These are phyloP conservation scores for Ascochyta viciae-villosae DNA, from an alignment of 2,329 filamentous ascomycete genomes.

Conservation along the genomic window DNA sequence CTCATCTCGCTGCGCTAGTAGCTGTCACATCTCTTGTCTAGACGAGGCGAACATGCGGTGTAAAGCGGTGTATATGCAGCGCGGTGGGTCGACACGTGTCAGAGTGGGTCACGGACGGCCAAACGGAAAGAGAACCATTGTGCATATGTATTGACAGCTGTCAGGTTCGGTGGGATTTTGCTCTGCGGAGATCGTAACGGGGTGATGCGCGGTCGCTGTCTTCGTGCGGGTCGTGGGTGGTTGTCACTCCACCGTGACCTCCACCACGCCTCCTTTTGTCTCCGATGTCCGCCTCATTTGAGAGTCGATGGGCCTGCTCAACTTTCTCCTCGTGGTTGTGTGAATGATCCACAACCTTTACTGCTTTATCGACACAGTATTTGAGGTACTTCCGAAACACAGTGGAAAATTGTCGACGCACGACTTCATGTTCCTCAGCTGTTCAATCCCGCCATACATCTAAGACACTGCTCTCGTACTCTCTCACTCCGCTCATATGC, in stretches of 20 bases:
- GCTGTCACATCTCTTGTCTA: not conserved
- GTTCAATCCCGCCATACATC: constrained; percentile 5
- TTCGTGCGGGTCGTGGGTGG: not conserved
- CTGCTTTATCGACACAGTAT: too few species aligned
- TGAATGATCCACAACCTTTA: too few species aligned
- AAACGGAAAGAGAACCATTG: not conserved
- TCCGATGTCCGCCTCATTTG: not conserved
- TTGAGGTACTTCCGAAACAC: too few species aligned
- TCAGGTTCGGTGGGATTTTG: not conserved
- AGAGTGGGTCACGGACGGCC: constrained; percentile 10
- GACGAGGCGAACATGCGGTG: constrained; percentile 13
- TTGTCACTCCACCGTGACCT: not conserved
- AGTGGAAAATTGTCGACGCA: not conserved
- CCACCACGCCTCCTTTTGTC: not conserved
- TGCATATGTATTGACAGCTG: not conserved
- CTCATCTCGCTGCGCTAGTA: not conserved
- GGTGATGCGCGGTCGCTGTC: not conserved
- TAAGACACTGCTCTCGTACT: constrained; percentile 8
- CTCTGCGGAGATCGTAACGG: not conserved
- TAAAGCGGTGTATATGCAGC: constrained; percentile 17
- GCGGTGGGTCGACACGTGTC: constrained; percentile 20
- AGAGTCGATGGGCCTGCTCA: not conserved
- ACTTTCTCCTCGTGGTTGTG: not conserved
- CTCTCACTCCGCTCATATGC: constrained; percentile 1
- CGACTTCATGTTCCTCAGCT: constrained; percentile 13